A percentile compares a stretch with the other conserved stretches of the same genome.
phyloP scores from a whole-genome alignment of 306 rosid genomes.

The Morella rubra region DNA sequence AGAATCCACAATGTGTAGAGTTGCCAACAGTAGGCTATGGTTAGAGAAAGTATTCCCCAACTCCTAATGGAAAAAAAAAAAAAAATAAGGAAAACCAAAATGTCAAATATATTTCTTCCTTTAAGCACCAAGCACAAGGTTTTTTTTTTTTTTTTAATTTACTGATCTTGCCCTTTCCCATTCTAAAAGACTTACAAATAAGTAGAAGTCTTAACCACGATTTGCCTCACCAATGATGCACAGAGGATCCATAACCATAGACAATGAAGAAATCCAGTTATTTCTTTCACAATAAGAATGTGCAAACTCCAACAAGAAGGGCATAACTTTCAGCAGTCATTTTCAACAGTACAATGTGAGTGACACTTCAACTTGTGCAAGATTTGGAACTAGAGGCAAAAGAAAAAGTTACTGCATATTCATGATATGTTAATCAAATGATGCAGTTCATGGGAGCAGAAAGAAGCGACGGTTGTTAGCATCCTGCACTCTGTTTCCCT shows the following conservation, averaged over 20 bases:
- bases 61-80: conserved; percentile 57
- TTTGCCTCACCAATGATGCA: neutral
- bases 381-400: no score
- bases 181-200: no score
- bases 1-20: conserved; percentile 93
- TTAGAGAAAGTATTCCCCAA: conserved; percentile 92
- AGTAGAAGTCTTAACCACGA: neutral
- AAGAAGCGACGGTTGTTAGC: no score
- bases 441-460: no score
- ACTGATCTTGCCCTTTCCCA: no score
- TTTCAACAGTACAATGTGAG: no score
- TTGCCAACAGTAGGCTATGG: conserved; percentile 92
- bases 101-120: neutral
- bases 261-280: neutral
- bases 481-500: no score
- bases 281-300: neutral
- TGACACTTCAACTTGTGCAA: no score
- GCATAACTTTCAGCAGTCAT: neutral
- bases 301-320: neutral
- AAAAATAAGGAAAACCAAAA: conserved; percentile 23
- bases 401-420: no score
- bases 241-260: neutral
- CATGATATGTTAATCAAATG: no score
- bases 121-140: neutral
- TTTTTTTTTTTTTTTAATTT: neutral